Base-by-base conservation (phyloP, 2,329 filamentous ascomycete species). In the Alternaria tenuissima region DNA sequence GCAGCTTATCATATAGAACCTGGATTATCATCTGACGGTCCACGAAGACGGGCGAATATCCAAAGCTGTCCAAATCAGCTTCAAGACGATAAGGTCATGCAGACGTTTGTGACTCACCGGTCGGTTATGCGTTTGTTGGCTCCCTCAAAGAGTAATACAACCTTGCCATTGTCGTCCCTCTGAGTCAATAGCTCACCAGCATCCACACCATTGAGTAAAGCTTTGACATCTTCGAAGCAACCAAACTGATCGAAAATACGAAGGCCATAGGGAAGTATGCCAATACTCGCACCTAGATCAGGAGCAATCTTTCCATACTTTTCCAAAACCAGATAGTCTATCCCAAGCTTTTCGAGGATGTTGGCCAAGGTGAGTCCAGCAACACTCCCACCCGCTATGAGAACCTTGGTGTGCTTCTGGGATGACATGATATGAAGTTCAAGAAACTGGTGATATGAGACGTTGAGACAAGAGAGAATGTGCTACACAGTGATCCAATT, bases 181-280 rank as follows among this genome's bases (percentile, higher is more conserved):
- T 30, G 28, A 30, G 28, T 11, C 28, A 30, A 30, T 11, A 30
- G 28, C 28, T 30, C 11, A 30, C 28, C 28, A 30, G 9, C 9
- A 30, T 30, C 28, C 28, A 16, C 36, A 18, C 7, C 36, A 4
- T 12, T 39, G 16, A 36, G 18, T 6, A 7, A 14, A 4, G 30
- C 20, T 36, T 24, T 11, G 12, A 67, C 57, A 7, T 36, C 22
- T 0, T 64, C 52, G 5, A 48, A 52, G 32, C 53, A 63, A 11
- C 64, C 68, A 1, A 72, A 36, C 26, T 72, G 68, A 49, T 70
- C 70, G 11, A 72, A 38, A 6, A 72, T 64, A 5, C 67, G 55
- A 9, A 28, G 36, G 4, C 64, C 67, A 20, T 68, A 66, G 5
- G 64, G 61, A 7, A 64, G 61, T 18, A 71, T 43, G 1, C 59